phyloP scores from a whole-genome alignment of 306 rosid species.

The Spatholobus suberectus region DNA sequence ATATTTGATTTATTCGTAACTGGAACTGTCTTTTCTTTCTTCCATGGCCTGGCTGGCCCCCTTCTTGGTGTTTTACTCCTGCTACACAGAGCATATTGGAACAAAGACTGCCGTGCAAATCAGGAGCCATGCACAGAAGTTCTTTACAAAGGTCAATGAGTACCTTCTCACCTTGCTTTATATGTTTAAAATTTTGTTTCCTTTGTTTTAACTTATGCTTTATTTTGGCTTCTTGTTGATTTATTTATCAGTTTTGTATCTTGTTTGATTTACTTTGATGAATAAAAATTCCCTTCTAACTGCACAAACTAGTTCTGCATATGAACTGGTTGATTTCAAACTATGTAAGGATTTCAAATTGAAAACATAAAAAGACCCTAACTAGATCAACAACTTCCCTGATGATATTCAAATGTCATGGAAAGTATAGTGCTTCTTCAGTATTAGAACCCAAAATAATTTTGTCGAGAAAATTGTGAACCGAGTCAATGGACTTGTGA shows the following conservation, averaged over 20 bases:
- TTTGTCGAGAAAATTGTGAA: background rate
- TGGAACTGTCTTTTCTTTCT: conserved; percentile 26
- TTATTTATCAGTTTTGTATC: conserved; percentile 12
- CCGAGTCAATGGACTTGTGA: conserved; percentile 3
- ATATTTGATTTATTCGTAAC: conserved; percentile 41
- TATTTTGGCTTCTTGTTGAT: conserved; percentile 19
- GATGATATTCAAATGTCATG: conserved; percentile 21
- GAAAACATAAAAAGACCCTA: background rate
- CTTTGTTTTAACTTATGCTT: conserved; percentile 30
- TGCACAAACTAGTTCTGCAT: background rate
- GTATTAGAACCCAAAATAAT: background rate
- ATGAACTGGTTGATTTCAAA: conserved; percentile 16
- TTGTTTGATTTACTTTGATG: conserved; percentile 27
- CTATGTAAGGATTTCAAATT: background rate
- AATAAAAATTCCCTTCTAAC: background rate
- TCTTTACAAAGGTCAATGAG: conserved; percentile 91
- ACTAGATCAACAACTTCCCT: conserved; percentile 13
- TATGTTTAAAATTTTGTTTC: conserved; percentile 26
- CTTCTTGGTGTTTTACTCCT: conserved; percentile 43
- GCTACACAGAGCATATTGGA: conserved; percentile 90
- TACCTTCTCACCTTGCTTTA: conserved; percentile 57
- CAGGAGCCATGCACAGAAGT: conserved; percentile 99
- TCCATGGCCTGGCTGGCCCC: conserved; percentile 18
- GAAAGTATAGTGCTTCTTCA: conserved; percentile 20
- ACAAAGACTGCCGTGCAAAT: conserved; percentile 99